These are phyloP conservation scores for Candida vartiovaarae DNA, from an alignment of 805 yeast species.

Conservation along the genomic window DNA sequence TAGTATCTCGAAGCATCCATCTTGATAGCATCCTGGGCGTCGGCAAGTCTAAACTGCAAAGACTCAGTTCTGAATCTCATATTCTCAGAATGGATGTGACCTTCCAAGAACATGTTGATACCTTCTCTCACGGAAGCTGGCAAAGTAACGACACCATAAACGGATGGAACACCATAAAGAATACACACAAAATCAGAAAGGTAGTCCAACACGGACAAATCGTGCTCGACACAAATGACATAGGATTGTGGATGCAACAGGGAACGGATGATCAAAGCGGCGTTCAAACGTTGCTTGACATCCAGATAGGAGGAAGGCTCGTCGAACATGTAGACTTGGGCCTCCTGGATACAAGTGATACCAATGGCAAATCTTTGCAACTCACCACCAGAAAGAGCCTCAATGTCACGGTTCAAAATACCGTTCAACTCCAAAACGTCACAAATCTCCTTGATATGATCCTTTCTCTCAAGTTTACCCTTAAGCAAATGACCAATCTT, in stretches of 20 bases:
- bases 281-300: conserved; percentile 97
- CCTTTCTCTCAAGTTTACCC: conserved; percentile 63
- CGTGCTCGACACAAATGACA: conserved; percentile 98
- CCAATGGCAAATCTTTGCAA: conserved; percentile 97
- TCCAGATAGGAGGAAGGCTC: conserved; percentile 98
- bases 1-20: conserved; percentile 75
- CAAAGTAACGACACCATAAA: conserved; percentile 95
- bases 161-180: conserved; percentile 95
- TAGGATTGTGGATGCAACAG: conserved; percentile 69
- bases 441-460: conserved; percentile 59
- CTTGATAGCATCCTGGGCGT: conserved; percentile 72
- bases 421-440: conserved; percentile 66
- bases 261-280: conserved; percentile 90
- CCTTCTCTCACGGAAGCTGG: conserved; percentile 99
- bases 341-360: conserved; percentile 91
- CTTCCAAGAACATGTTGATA: conserved; percentile 96
- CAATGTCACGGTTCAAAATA: conserved; percentile 81
- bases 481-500: conserved; percentile 81
- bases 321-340: conserved; percentile 97
- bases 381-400: conserved; percentile 95
- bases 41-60: conserved; percentile 86
- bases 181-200: conserved; percentile 96
- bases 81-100: conserved; percentile 95
- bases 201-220: conserved; percentile 94
- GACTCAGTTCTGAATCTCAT: conserved; percentile 95